Evolutionary conservation across 768 basidiomycete genomes (phyloP), one percentile per base, ranked within the genome.

Genomic region (Porphyrellus cyaneotinctus): DNA sequence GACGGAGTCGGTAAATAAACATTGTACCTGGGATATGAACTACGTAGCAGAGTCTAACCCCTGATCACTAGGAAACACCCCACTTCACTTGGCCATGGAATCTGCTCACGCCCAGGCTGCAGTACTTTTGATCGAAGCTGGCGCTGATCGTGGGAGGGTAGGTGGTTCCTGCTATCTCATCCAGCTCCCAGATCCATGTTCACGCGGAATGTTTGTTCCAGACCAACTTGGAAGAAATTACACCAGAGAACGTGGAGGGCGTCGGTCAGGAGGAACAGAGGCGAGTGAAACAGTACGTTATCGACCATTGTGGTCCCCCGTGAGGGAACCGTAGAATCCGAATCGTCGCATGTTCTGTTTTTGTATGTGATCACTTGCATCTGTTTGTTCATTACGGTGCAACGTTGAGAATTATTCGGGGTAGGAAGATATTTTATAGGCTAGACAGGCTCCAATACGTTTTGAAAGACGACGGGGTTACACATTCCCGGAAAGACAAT

Each of bases 61-160:
- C 26, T 53, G 44, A 41, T 61, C 60, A 51, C 48, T 63, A 90
- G 95, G 95, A 46, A 97, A 97, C 65, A 97, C 97, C 2, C 93
- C 97, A 2, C 74, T 99, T 33, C 97, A 99, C 76, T 82, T 99
- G 30, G 95, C 95, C 17, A 88, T 99, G 87, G 95, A 99, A 63
- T 93, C 90, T 49, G 95, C 87, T 17, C 90, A 97, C 65, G 95
- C 91, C 14, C 86, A 92, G 65, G 88, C 85, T 15, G 95, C 95
- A 11, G 88, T 93, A 2, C 69, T 88, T 45, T 78, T 99, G 46
- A 95, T 99, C 54, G 91, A 95, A 66, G 95, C 92, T 42, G 95
- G 95, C 18, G 95, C 95, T 9, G 95, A 97, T 76, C 84, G 95
- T 28, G 81, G 80, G 58, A 79, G 91, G 61, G 94, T 95, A 71